Base-by-base conservation (phyloP, 768 basidiomycete species). In the Suillus plorans region DNA sequence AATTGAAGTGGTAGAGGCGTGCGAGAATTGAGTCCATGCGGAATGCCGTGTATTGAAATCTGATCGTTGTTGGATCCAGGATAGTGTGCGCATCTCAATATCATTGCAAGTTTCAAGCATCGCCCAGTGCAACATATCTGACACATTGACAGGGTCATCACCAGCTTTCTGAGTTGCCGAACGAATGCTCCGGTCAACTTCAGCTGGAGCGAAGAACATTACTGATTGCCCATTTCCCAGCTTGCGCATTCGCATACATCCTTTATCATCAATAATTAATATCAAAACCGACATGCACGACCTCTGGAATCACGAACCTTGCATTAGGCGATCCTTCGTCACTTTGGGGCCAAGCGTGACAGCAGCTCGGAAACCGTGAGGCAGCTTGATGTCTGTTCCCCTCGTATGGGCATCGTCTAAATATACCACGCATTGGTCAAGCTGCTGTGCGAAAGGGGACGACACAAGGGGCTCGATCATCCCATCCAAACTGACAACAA, bases 191-290 rank as follows among this genome's bases (percentile, higher is more conserved):
- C 65, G 67, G 61, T 81, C 78, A 5, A 83, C 73, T 56, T 83
- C 82, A 0, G 71, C 68, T 8, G 84, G 78, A 16, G 80, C 83
- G 55, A 82, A 81, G 67, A 85, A 84, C 62, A 80, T 71, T 28
- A 84, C 69, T 3, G 83, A 80, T 63, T 85, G 84, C 1, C 79
- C 80, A 12, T 73, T 68, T 18, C 84, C 84, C 1, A 85, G 75
- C 67, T 79, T 76, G 4, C 84, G 77, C 84, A 85, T 83, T 16
- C 84, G 75, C 84, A 85, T 85, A 61, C 84, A 85, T 5, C 83
- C 84, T 84, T 25, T 22, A 1, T 6, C 16, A 28, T 37, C 13
- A 16, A 7, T 14, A 10, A 28, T 53, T 3, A 20, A 28, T 8
- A 53, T 53, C 18, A 34, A 12, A 18, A 53, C 31, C 10, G 9